These are phyloP conservation scores for Omphalotus guepiniiformis DNA, from an alignment of 768 basidiomycete genomes.

Conservation along the genomic window DNA sequence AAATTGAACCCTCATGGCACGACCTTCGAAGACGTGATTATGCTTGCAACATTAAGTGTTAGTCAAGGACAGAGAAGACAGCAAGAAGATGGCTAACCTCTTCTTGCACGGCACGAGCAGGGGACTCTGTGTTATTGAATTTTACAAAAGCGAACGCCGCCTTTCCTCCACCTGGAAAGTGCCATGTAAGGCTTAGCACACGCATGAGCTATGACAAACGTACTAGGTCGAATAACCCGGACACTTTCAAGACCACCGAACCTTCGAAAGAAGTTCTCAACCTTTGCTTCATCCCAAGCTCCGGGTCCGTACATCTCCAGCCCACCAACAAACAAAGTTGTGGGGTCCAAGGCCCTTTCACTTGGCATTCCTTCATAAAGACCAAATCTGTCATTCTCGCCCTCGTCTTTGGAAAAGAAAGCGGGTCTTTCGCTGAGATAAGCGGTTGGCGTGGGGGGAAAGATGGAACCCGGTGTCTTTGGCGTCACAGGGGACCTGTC, in stretches of 20 bases:
- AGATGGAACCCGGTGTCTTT: slow-evolving; percentile 42
- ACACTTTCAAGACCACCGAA: slow-evolving; percentile 65
- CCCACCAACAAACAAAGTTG: slow-evolving; percentile 74
- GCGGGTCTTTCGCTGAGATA: slow-evolving; percentile 23
- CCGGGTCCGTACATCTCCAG: slow-evolving; percentile 59
- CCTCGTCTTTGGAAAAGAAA: not conserved
- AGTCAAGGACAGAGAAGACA: not conserved
- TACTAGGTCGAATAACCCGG: slow-evolving; percentile 64
- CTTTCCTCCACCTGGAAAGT: slow-evolving; percentile 48
- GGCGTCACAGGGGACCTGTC: slow-evolving; percentile 48
- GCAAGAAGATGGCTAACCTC: slow-evolving; percentile 40
- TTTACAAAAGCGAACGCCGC: slow-evolving; percentile 80
- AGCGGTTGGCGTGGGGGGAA: slow-evolving; percentile 47
- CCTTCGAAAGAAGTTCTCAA: slow-evolving; percentile 53
- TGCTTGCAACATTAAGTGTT: slow-evolving; percentile 42
- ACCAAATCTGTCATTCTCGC: not conserved
- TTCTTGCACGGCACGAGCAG: slow-evolving; percentile 61
- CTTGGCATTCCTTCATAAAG: slow-evolving; percentile 6
- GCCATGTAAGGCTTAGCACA: not conserved
- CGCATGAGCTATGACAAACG: slow-evolving; percentile 17
- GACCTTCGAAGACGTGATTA: slow-evolving; percentile 63
- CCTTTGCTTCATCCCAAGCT: slow-evolving; percentile 66
- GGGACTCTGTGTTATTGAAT: slow-evolving; percentile 58
- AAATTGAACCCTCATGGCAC: slow-evolving; percentile 71
- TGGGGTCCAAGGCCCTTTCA: slow-evolving; percentile 54